These are phyloP conservation scores for Akanthomyces muscarius DNA, from an alignment of 2,329 filamentous ascomycete genomes.

Conservation along the genomic window DNA sequence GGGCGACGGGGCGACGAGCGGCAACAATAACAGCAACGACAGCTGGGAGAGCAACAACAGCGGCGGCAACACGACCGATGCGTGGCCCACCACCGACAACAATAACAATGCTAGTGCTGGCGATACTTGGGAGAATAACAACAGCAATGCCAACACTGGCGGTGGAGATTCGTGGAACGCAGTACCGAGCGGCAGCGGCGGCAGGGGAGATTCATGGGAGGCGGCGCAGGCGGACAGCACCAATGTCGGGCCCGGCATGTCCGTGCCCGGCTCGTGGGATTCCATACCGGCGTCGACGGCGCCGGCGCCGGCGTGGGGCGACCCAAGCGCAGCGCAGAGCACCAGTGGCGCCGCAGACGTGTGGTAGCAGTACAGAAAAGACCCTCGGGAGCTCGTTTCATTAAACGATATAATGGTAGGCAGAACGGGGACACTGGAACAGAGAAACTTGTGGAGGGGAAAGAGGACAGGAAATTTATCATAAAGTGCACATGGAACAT, in stretches of 20 bases:
- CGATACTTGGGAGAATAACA: background rate
- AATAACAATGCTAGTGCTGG: background rate
- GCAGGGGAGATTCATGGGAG: background rate
- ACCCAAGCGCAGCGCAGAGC: slow-evolving; percentile 29
- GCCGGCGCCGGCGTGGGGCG: slow-evolving; percentile 27
- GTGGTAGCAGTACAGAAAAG: slow-evolving; percentile 12
- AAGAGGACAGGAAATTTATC: no score
- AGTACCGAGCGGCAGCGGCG: background rate
- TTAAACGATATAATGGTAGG: no score
- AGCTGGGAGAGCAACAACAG: background rate
- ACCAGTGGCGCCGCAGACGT: slow-evolving; percentile 26
- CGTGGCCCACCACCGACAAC: background rate
- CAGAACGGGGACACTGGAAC: no score
- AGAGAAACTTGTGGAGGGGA: no score
- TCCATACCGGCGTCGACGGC: background rate
- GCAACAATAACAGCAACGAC: background rate
- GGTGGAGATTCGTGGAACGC: slow-evolving; percentile 1
- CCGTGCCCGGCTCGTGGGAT: slow-evolving; percentile 24
- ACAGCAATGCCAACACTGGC: background rate
- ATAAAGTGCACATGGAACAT: no score
- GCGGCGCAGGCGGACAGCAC: background rate
- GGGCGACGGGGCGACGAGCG: slow-evolving; percentile 3
- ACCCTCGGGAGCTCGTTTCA: no score
- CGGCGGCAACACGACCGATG: background rate
- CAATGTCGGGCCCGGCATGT: slow-evolving; percentile 32